Base-by-base conservation (phyloP, 2,329 filamentous ascomycete species). In the Aspergillus transmontanensis region DNA sequence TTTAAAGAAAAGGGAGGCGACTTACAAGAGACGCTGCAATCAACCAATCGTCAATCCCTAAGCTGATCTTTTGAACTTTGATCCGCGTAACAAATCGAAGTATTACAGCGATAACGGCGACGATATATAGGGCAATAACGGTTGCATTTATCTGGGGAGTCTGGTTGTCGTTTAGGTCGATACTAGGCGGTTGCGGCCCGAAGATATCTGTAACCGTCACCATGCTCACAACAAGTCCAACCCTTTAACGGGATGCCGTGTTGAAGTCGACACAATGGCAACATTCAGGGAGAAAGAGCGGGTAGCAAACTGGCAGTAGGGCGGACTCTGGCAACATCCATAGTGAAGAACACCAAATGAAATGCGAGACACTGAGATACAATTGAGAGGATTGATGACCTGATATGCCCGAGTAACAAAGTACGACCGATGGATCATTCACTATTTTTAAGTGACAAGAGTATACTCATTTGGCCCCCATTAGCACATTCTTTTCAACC, bases 171-270 rank as follows among this genome's bases (percentile, higher is more conserved):
- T 6, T 21, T 43, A 43, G n/a, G 9, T 43, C 39, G n/a, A 21
- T 43, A 43, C 39, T 7, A 43, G 39, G 19, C 19, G 19, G 39
- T 43, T 43, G 19, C 39, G 39, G 39, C 19, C 19, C 39, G n/a
- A 43, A 43, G 39, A 43, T 43, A 43, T 43, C 39, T n/a, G 39
- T 43, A 19, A 43, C 1, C 6, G 39, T 43, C 19, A 43, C 39
- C 39, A 43, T 43, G 19, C 39, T 43, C 16, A 6, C 19, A 21
- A 43, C 32, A 34, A 43, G 39, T 4, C 39, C 19, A n/a, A n/a
- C 1, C 6, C 3, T n/a, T n/a, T 11, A 6, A 11, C 9, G n/a
- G 9, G 19, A 11, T n/a, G 10, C 19, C 10, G 16, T 1, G 4
- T n/a, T 10, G 6, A 43, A 21, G 19, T 43, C n/a, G 19, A n/a